A percentile compares a stretch with the other conserved stretches of the same genome.
phyloP scores from a whole-genome alignment of 2,329 filamentous ascomycete species.

The Stachybotrys elegans region DNA sequence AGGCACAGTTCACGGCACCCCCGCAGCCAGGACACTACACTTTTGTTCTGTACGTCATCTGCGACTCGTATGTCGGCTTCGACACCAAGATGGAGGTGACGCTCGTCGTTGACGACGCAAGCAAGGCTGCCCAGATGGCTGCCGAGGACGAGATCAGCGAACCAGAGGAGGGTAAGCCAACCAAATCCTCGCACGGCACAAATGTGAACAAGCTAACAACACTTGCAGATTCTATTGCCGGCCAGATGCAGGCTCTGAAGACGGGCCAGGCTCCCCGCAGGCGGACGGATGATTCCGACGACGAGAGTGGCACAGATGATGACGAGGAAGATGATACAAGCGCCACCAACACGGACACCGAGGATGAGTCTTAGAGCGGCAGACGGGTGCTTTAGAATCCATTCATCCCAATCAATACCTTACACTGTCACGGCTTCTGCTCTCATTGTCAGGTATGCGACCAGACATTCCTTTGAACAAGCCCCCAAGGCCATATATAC shows the following conservation, averaged over 20 bases:
- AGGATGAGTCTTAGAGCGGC: constrained; percentile 52
- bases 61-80: constrained; percentile 92
- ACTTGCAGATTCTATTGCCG: constrained; percentile 72
- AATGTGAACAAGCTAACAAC: constrained; percentile 15
- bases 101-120: constrained; percentile 81
- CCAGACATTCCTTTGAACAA: no score
- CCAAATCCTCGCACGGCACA: constrained; percentile 5
- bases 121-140: constrained; percentile 73
- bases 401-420: no score
- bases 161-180: constrained; percentile 82
- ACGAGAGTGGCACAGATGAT: constrained; percentile 76
- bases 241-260: constrained; percentile 85
- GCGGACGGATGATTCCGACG: constrained; percentile 60
- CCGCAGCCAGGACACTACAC: constrained; percentile 89
- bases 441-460: no score
- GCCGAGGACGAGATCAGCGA: constrained; percentile 96
- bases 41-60: constrained; percentile 89
- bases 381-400: no score
- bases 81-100: constrained; percentile 90
- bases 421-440: no score
- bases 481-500: no score
- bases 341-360: constrained; percentile 64
- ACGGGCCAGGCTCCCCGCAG: constrained; percentile 55
- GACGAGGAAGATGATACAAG: constrained; percentile 61
- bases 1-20: constrained; percentile 94